Evolutionary conservation across 805 yeast genomes (phyloP), one percentile per base, ranked within the genome.

Genomic region (Kazachstania martiniae): DNA sequence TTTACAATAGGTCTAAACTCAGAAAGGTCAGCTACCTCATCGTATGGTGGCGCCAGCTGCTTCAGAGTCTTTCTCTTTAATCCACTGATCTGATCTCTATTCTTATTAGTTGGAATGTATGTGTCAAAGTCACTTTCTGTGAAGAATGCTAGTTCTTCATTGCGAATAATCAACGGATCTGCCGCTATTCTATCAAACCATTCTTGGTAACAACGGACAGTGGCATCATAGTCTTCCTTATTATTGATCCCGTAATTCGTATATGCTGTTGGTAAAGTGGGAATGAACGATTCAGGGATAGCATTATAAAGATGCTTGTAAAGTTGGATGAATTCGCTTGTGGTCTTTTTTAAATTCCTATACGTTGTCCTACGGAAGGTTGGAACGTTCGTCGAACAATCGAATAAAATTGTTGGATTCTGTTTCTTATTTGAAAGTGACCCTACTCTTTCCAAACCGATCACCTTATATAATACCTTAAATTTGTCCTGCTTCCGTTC

Each of bases 31-130:
- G 70, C 67, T 29, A 75, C 77, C 25, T 84, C 89, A 57, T 89
- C 98, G 47, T 78, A 84, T 1, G 98, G 98, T 2, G 94, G 83
- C 26, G 82, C 78, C 28, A 87, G 68, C 53, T 91, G 98, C 55
- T 91, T 91, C 48, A 91, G 66, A 2, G 97, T 86, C 55, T 82
- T 83, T 32, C 98, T 72, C 40, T 77, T 75, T 17, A 91, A 55
- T 0, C 97, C 98, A 12, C 93, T 75, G 1, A 95, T 94, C 30
- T 77, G 76, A 21, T 76, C 68, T 28, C 68, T 62, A 3, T 27
- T 18, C 44, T 73, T 69, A 41, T 74, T 77, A 9, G 63, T 54
- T 3, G 70, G 70, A 4, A 60, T 47, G 38, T 66, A 66, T 1
- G 63, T 49, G 8, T 72, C 72, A 44, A 74, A 77, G 49, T 82